Percentiles rank a stretch among this genome's conserved stretches.
Conservation (phyloP, 306 rosid genomes). For the Cyamopsis tetragonoloba region DNA sequence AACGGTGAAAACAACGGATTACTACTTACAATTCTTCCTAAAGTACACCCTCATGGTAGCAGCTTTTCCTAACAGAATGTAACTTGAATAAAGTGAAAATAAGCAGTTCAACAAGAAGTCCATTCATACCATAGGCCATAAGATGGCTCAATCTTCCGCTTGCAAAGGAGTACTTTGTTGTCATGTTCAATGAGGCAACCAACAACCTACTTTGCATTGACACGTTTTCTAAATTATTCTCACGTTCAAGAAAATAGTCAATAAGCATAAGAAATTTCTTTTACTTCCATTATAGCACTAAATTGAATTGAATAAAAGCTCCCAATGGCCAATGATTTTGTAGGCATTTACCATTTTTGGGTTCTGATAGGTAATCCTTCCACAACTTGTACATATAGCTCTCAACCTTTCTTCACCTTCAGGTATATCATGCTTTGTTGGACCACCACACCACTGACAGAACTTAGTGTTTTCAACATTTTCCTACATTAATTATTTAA, state of each 20-base stretch:
- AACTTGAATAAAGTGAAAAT: neutral
- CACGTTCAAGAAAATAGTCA: neutral
- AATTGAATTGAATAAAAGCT: constrained; percentile 1
- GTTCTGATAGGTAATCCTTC: constrained; percentile 67
- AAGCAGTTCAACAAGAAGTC: neutral
- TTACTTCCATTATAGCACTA: neutral
- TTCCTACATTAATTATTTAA: no score
- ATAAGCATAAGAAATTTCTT: neutral
- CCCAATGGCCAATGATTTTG: neutral
- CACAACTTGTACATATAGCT: constrained; percentile 73
- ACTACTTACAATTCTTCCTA: neutral
- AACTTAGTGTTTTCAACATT: constrained; percentile 50
- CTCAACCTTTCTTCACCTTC: constrained; percentile 75
- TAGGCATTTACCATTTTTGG: constrained; percentile 65
- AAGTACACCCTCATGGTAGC: neutral
- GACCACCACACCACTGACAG: constrained; percentile 85
- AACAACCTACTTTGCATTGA: constrained; percentile 51
- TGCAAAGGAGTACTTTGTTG: constrained; percentile 71
- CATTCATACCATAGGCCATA: constrained; percentile 70
- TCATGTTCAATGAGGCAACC: constrained; percentile 81
- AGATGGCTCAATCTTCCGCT: constrained; percentile 85
- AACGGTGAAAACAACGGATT: no score
- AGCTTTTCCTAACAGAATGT: neutral
- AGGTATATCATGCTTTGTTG: constrained; percentile 68
- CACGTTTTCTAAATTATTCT: neutral